Conservation (phyloP, 352 stramenopile species). For the Pythium angustatum region DNA sequence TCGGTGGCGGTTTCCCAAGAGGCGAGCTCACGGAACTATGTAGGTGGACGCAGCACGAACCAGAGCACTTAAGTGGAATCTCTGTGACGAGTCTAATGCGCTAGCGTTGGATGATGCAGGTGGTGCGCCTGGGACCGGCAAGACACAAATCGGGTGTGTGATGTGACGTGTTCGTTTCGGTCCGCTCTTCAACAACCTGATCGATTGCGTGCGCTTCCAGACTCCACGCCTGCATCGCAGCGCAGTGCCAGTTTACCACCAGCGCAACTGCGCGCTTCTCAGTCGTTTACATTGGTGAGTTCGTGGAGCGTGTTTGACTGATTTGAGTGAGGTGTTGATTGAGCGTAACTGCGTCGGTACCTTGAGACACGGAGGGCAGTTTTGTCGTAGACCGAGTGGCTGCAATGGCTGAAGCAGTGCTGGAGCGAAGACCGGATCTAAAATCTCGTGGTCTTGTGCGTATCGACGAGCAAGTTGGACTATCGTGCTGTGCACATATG, state of each 20-base stretch:
- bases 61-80: neutral
- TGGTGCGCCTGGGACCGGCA: slow-evolving; percentile 66
- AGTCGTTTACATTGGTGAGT: slow-evolving; percentile 69
- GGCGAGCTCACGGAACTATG: slow-evolving; percentile 84
- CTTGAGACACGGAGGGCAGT: slow-evolving; percentile 89
- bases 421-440: slow-evolving; percentile 59
- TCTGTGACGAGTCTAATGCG: neutral
- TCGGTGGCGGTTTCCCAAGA: slow-evolving; percentile 64
- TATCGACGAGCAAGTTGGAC: too few species aligned
- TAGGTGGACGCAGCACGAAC: slow-evolving; percentile 30
- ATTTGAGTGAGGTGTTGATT: neutral
- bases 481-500: too few species aligned
- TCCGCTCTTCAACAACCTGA: neutral
- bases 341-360: neutral
- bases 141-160: slow-evolving; percentile 72
- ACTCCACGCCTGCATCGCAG: slow-evolving; percentile 68
- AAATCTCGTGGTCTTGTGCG: slow-evolving; percentile 22
- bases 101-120: slow-evolving; percentile 27
- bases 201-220: slow-evolving; percentile 28
- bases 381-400: slow-evolving; percentile 89
- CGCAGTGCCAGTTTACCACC: slow-evolving; percentile 39
- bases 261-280: slow-evolving; percentile 16
- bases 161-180: neutral
- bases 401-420: slow-evolving; percentile 80
- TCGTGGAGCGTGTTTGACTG: neutral